Base-by-base conservation (phyloP, 164 flowering plant species). In the Vitis cinerea region DNA sequence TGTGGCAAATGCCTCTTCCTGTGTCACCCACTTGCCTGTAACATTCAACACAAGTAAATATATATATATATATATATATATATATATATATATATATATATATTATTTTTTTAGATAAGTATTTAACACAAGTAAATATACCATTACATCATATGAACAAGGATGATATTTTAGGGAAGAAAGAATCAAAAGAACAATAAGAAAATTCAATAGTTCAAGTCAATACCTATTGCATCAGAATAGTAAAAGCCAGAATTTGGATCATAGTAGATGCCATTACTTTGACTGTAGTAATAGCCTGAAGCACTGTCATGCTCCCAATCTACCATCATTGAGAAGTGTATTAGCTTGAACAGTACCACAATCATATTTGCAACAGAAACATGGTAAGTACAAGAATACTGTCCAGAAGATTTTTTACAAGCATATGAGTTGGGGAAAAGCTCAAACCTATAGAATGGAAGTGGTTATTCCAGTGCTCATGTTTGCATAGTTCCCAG, bases 21-120 rank as follows among this genome's bases (percentile, higher is more conserved):
- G 89, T 29, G 90, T 75, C 74, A 89, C 92, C 98, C 97, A 92
- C 73, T 86, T 90, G 53, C 98, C 98, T 94, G 84, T 76, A 75
- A 16, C 65, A 72, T 49, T 63, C 27, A 23, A 31, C 2, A 29
- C 16, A 59, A 56, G 4, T 48, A 31, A 49, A 23, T 23, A 23
- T 23, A 23, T 23, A 23, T 19, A 31, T 60, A 54, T 56, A 10
- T 23, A 17, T 11, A 31, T 60, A 54, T 56, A 10, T 23, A 19
- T 19, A 19, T 19, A 19, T 19, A 19, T 19, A 19, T 19, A 19
- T 19, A 19, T 19, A 19, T 19, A 31, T 60, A 54, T 56, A 11
- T 23, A 17, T 11, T 23, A 59, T 31, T 11, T 6, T 31, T 10
- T 1, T 12, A 57, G n/a, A 57, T 15, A 15, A 57, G n/a, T 23